Percentiles rank a stretch among this genome's conserved stretches.
phyloP scores from a whole-genome alignment of 257 asterid species.

The Nicotiana attenuata region DNA sequence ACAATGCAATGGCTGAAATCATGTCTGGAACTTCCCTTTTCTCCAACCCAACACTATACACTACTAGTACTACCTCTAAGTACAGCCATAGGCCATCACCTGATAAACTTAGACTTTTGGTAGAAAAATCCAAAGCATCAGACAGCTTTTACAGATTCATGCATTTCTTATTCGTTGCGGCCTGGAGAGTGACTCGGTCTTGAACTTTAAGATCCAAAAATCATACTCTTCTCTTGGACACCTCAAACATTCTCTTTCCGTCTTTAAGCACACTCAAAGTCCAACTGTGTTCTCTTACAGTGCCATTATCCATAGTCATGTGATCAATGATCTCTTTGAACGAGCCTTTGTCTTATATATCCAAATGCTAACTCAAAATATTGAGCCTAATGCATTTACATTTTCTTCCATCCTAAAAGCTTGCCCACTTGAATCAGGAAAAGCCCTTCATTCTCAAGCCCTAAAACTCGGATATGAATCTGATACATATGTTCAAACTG shows the following conservation, averaged over 20 bases:
- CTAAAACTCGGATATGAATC: slow-evolving; percentile 20
- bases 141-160: slow-evolving; percentile 22
- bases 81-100: slow-evolving; percentile 9
- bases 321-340: slow-evolving; percentile 12
- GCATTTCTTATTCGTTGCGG: slow-evolving; percentile 17
- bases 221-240: slow-evolving; percentile 22
- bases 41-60: not conserved
- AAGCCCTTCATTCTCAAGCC: slow-evolving; percentile 24
- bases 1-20: not conserved
- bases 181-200: slow-evolving; percentile 16
- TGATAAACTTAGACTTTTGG: slow-evolving; percentile 17
- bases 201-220: slow-evolving; percentile 28
- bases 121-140: slow-evolving; percentile 22
- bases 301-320: slow-evolving; percentile 25
- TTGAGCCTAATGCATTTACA: slow-evolving; percentile 24
- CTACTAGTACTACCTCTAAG: slow-evolving; percentile 6
- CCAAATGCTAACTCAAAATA: slow-evolving; percentile 14
- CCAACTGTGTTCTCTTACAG: slow-evolving; percentile 30
- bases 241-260: slow-evolving; percentile 16
- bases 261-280: slow-evolving; percentile 14
- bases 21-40: slow-evolving; percentile 17
- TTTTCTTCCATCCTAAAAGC: slow-evolving; percentile 23
- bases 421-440: slow-evolving; percentile 15
- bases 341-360: slow-evolving; percentile 18
- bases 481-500: slow-evolving; percentile 23